These are phyloP conservation scores for Ophiostoma novo-ulmi DNA, from an alignment of 2,329 filamentous ascomycete species.

Conservation along the genomic window DNA sequence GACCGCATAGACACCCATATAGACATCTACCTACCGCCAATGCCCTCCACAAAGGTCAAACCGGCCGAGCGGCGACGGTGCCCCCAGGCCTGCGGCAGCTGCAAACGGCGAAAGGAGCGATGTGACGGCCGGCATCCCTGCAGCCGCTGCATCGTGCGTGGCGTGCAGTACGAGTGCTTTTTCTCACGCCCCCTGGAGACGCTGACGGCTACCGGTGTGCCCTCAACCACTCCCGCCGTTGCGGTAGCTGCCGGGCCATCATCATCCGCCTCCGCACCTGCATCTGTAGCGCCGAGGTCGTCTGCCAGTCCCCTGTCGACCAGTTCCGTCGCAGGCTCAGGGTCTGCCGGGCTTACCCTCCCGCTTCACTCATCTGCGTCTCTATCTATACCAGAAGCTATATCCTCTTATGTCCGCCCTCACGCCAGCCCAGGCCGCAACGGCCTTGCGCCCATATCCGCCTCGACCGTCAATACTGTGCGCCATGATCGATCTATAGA, in stretches of 20 bases:
- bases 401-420: background rate
- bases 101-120: constrained; percentile 33
- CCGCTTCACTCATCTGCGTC: background rate
- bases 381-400: background rate
- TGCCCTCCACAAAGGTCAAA: constrained; percentile 29
- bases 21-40: constrained; percentile 16
- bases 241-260: background rate
- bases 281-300: constrained; percentile 2
- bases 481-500: constrained; percentile 19
- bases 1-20: background rate
- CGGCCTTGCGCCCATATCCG: constrained; percentile 16
- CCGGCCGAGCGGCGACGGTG: constrained; percentile 31
- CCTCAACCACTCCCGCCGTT: constrained; percentile 8
- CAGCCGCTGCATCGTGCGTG: constrained; percentile 29
- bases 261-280: constrained; percentile 1
- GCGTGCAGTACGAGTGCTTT: constrained; percentile 28
- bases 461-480: background rate
- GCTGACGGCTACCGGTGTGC: background rate
- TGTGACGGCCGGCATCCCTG: constrained; percentile 33
- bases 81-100: constrained; percentile 30
- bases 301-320: constrained; percentile 17
- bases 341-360: background rate
- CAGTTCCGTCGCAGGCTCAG: constrained; percentile 12
- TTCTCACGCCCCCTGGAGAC: constrained; percentile 24
- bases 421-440: constrained; percentile 18